Evolutionary conservation across 2,329 filamentous ascomycete genomes (phyloP).

Genomic region (Boeremia exigua): DNA sequence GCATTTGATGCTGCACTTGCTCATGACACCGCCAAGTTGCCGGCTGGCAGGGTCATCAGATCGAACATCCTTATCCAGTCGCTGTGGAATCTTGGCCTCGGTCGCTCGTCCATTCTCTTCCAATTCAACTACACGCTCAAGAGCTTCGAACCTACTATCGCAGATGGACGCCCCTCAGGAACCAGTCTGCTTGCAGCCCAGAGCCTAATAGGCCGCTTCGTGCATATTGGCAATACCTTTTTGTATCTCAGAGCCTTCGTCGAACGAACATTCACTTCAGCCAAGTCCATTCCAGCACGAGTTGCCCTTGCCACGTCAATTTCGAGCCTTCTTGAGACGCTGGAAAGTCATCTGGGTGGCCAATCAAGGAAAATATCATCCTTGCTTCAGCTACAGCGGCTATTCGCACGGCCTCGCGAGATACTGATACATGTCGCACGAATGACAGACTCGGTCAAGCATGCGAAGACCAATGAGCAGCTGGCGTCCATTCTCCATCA

Average conservation of each 20-base stretch:
- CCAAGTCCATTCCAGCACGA: constrained; percentile 45
- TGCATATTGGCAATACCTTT: constrained; percentile 47
- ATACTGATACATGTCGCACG: constrained; percentile 61
- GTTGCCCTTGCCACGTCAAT: constrained; percentile 53
- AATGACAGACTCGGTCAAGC: constrained; percentile 55
- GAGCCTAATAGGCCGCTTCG: constrained; percentile 58
- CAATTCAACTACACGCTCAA: constrained; percentile 60
- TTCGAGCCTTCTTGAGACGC: constrained; percentile 46
- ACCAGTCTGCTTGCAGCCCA: constrained; percentile 57
- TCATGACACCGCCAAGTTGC: constrained; percentile 51
- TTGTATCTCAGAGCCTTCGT: constrained; percentile 45
- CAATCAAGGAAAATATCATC: constrained; percentile 37
- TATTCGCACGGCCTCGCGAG: constrained; percentile 55
- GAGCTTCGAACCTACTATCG: constrained; percentile 58
- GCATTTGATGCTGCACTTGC: constrained; percentile 68
- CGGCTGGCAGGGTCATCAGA: constrained; percentile 48
- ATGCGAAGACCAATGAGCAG: constrained; percentile 51
- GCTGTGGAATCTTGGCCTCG: constrained; percentile 70
- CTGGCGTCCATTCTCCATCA: constrained; percentile 48
- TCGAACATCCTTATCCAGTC: constrained; percentile 53
- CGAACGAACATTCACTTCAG: constrained; percentile 44
- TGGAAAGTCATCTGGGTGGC: constrained; percentile 50
- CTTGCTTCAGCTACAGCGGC: constrained; percentile 50
- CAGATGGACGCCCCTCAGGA: constrained; percentile 58
- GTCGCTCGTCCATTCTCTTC: constrained; percentile 75